phyloP scores from a whole-genome alignment of 1,284 basidiomycete species.

The Agaricales sp. region DNA sequence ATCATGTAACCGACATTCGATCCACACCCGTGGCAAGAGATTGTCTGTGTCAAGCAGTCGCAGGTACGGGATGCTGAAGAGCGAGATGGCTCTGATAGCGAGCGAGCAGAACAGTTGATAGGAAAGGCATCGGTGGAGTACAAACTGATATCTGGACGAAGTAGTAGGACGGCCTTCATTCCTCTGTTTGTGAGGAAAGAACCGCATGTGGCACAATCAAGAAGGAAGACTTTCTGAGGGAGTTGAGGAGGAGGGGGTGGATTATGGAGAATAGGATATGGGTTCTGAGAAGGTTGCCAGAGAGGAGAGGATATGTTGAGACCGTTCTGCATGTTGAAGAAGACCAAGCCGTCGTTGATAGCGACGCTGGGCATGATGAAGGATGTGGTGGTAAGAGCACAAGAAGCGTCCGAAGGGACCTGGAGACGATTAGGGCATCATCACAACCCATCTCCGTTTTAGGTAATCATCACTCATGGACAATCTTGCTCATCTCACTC shows the following conservation, averaged over 20 bases:
- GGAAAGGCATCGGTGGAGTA: conserved; percentile 80
- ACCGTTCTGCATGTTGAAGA: conserved; percentile 5
- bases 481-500: conserved; percentile 50
- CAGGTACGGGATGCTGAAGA: conserved; percentile 25
- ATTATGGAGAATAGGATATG: conserved; percentile 23
- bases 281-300: conserved; percentile 18
- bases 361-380: background rate
- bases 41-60: conserved; percentile 44
- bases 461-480: conserved; percentile 21
- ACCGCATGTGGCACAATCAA: conserved; percentile 68
- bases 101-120: conserved; percentile 60
- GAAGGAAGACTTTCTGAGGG: conserved; percentile 67
- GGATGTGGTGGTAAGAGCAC: background rate
- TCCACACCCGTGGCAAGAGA: conserved; percentile 79
- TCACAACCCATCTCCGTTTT: conserved; percentile 8
- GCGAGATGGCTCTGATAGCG: conserved; percentile 22
- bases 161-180: conserved; percentile 80
- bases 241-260: conserved; percentile 29
- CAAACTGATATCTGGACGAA: conserved; percentile 74
- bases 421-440: too few species aligned
- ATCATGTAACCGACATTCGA: conserved; percentile 70
- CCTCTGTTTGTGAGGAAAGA: conserved; percentile 75
- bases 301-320: conserved; percentile 11
- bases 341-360: background rate
- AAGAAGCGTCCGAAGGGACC: background rate